Base-by-base conservation (phyloP, 2,329 filamentous ascomycete species). In the Arthrinium puccinioides region DNA sequence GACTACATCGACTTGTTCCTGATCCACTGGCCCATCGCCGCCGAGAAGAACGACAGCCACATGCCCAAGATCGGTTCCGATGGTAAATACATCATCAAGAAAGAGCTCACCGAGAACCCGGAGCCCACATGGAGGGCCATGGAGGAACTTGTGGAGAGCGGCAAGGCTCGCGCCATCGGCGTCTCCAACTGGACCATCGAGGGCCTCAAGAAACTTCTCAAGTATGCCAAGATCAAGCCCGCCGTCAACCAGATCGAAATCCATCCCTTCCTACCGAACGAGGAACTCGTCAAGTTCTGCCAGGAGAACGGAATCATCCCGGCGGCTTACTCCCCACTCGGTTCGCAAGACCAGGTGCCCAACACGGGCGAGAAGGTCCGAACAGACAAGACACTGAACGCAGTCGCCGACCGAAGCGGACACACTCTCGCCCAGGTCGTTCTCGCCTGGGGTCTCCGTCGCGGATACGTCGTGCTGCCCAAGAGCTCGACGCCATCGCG, bases 301-400 rank as follows among this genome's bases (percentile, higher is more conserved):
- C 61, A 65, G 39, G 53, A 66, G 33, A 63, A 75, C 50, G 61
- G 63, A 46, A 71, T 79, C 47, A 47, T 75, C 36, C 63, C 69
- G 25, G 57, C 63, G 31, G 73, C 72, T 2, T 78, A 74, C 61
- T 66, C 57, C 30, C 63, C 63, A 20, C 62, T 74, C 6, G 79
- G 79, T 27, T 81, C 76, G 15, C 79, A 84, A 60, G 79, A 82
- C 64, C 79, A 83, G 60, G 74, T 83, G 15, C 79, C 79, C 37
- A 75, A 60, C 43, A 82, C 78, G 7, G 81, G 81, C 47, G 81
- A 85, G 66, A 80, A 74, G 50, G 74, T 79, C 40, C 64, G 67
- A 45, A 72, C 72, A 45, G 74, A 83, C 62, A 63, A 64, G 48
- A 72, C 67, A 1, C 65, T 83, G 39, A 77, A 74, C 55, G 66